Percentiles rank a stretch among this genome's conserved stretches.
Conservation (phyloP, 2,329 filamentous ascomycete species). For the Fusarium heterosporum region DNA sequence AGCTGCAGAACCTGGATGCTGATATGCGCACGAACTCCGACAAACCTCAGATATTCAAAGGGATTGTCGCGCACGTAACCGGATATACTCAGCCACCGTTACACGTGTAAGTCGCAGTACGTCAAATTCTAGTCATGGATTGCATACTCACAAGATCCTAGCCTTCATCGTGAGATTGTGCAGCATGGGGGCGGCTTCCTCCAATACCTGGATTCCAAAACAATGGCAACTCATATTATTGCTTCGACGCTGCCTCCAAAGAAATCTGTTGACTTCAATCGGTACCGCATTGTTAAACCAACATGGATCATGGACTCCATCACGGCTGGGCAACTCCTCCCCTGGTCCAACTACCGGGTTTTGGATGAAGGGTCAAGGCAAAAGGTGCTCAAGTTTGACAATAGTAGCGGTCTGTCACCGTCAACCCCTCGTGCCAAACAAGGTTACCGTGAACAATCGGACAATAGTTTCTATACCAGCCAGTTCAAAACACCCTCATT, state of each 20-base stretch:
- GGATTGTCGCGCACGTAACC: conserved; percentile 90
- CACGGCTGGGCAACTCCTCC: conserved; percentile 79
- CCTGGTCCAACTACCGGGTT: conserved; percentile 88
- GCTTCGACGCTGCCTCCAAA: conserved; percentile 91
- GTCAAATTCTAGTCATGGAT: not conserved
- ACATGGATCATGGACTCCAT: conserved; percentile 95
- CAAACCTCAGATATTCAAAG: conserved; percentile 88
- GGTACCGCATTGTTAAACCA: conserved; percentile 93
- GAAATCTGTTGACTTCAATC: conserved; percentile 87
- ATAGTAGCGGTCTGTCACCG: conserved; percentile 75
- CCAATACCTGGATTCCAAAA: conserved; percentile 95
- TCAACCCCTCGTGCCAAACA: conserved; percentile 65
- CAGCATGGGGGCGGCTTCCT: conserved; percentile 94
- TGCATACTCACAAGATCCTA: conserved; percentile 44
- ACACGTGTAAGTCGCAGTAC: conserved; percentile 68
- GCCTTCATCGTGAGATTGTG: conserved; percentile 86
- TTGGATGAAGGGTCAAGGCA: conserved; percentile 87
- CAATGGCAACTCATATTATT: conserved; percentile 94
- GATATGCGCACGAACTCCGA: conserved; percentile 77
- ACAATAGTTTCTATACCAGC: conserved; percentile 83
- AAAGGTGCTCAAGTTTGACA: conserved; percentile 74
- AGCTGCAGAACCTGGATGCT: conserved; percentile 93
- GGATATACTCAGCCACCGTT: conserved; percentile 96
- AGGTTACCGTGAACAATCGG: conserved; percentile 84
- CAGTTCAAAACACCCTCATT: conserved; percentile 67